Evolutionary conservation across 768 basidiomycete species (phyloP).

Genomic region (Suillus bovinus): DNA sequence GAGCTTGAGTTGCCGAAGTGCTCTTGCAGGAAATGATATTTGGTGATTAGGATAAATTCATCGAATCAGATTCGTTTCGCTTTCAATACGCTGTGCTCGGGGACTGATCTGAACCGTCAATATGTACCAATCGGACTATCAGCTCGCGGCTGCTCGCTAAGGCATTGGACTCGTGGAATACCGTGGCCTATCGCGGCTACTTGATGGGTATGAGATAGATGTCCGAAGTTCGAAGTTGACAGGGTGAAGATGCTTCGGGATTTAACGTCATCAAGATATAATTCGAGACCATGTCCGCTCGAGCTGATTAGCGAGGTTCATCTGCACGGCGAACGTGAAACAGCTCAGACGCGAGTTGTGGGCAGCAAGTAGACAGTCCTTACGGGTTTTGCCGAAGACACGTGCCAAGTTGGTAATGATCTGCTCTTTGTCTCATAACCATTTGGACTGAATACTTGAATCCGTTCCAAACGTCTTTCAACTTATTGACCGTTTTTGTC

Average conservation of each 20-base stretch:
- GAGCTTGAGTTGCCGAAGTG: neutral
- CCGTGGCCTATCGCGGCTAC: neutral
- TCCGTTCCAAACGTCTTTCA: neutral
- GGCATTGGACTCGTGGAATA: neutral
- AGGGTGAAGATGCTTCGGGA: neutral
- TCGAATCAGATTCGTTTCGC: neutral
- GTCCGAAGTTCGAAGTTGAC: neutral
- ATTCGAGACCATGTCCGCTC: neutral
- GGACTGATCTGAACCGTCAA: neutral
- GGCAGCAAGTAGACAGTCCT: too few relatives aligned
- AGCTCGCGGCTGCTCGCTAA: neutral
- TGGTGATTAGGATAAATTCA: neutral
- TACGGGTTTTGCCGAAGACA: constrained; percentile 1
- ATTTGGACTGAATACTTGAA: neutral
- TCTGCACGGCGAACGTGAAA: neutral
- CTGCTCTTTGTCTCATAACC: neutral
- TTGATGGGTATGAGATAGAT: neutral
- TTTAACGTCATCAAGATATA: too few relatives aligned
- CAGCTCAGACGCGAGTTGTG: too few relatives aligned
- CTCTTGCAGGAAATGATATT: neutral
- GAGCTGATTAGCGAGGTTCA: too few relatives aligned
- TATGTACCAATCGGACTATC: neutral
- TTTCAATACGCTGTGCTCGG: neutral
- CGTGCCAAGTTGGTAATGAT: neutral
- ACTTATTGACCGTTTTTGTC: neutral